A percentile compares a stretch with the other conserved stretches of the same genome.
These are phyloP conservation scores for Butyriboletus loyo DNA, from an alignment of 768 basidiomycete genomes.

Conservation along the genomic window DNA sequence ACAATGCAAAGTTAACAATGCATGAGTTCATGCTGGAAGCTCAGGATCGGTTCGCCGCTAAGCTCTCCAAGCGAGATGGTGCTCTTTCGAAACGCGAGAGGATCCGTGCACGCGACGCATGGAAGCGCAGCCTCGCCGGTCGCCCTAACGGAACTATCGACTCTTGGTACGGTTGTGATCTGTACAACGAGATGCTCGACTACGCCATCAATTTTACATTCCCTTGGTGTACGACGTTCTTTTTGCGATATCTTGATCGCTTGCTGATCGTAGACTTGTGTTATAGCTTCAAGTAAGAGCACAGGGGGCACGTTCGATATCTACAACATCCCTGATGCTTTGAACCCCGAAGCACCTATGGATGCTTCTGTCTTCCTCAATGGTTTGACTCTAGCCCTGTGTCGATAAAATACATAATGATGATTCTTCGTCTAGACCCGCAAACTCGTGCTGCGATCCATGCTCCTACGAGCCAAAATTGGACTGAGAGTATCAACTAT, in stretches of 20 bases:
- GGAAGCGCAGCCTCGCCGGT: constrained; percentile 47
- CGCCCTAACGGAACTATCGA: constrained; percentile 56
- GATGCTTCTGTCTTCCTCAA: constrained; percentile 62
- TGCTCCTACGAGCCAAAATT: constrained; percentile 59
- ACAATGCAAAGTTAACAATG: constrained; percentile 17
- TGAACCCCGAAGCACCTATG: constrained; percentile 46
- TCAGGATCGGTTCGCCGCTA: constrained; percentile 18
- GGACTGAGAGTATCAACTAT: constrained; percentile 35
- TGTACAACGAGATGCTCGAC: constrained; percentile 64
- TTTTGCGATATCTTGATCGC: not conserved
- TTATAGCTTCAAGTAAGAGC: constrained; percentile 18
- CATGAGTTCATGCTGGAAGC: constrained; percentile 21
- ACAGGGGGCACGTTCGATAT: constrained; percentile 40
- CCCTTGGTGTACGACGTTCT: constrained; percentile 48
- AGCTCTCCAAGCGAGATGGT: constrained; percentile 22
- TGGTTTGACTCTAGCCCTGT: constrained; percentile 35
- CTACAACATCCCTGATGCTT: constrained; percentile 56
- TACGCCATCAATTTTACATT: constrained; percentile 71
- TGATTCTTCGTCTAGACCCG: constrained; percentile 38
- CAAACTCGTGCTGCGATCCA: constrained; percentile 60
- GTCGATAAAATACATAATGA: not conserved
- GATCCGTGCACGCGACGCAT: constrained; percentile 21
- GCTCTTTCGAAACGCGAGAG: constrained; percentile 24
- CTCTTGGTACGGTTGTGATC: constrained; percentile 63
- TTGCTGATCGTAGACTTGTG: not conserved